Base-by-base conservation (phyloP, 306 rosid genomes). In the Casuarina glauca region DNA sequence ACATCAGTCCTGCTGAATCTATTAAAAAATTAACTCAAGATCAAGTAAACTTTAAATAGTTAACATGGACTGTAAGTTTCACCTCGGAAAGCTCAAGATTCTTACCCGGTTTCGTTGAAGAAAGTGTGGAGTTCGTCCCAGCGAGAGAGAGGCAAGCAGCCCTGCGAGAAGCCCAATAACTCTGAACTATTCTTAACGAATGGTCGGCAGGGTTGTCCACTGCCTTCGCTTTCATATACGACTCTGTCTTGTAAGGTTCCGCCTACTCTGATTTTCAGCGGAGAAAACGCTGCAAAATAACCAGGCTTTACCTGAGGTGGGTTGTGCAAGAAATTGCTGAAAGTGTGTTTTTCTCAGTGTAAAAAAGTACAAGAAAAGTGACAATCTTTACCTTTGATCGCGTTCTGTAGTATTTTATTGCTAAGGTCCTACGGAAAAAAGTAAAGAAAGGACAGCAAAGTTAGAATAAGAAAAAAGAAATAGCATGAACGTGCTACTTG, bases 41-140 rank as follows among this genome's bases (percentile, higher is more conserved):
- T 26, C 32, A 26, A 26, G 32, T 26, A 26, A 26, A 26, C 32
- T 26, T 26, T 26, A 26, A 26, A 26, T 26, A 26, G 32, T 26
- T 26, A 26, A 26, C 32, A 26, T 26, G 32, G 32, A 26, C 32
- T 26, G 32, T 26, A 26, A 45, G 5, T 6, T 53, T n/a, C 19
- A 57, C 63, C 32, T 26, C 0, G 32, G 32, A 26, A 26, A 26
- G 32, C 32, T 26, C 32, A 62, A 62, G 4, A 19, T 57, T 64
- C 50, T 86, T 93, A 93, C 97, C 99, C 98, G 48, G 98, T 70
- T 87, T 90, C 83, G 66, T 77, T 76, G 83, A 95, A 95, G 85
- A 95, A 93, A 77, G 82, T 83, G 84, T 90, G 91, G 6, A 95
- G 75, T 79, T 91, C 90, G 85, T 95, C 99, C 99, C 99, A 95